Percentiles rank a stretch among this genome's conserved stretches.
Evolutionary conservation across 345 rosid species (phyloP).

Genomic region (Populus ilicifolia): DNA sequence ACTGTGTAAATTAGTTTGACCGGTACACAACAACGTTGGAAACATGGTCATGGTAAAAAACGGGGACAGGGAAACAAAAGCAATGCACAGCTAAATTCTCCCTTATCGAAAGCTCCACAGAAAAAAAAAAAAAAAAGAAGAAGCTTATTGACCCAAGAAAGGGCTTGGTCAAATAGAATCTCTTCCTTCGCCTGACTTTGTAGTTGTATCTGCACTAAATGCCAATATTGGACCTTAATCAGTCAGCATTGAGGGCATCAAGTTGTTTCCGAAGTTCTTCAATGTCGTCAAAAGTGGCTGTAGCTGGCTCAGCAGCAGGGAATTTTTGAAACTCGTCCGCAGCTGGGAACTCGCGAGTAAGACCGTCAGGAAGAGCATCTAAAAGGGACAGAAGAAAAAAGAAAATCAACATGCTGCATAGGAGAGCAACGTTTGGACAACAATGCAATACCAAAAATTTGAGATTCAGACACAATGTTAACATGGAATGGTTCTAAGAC

Average conservation of each 20-base stretch:
- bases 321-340: constrained; percentile 56
- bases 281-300: constrained; percentile 56
- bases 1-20: no score
- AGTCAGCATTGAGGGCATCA: constrained; percentile 70
- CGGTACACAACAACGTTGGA: neutral
- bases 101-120: neutral
- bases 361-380: constrained; percentile 87
- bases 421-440: neutral
- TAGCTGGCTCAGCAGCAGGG: constrained; percentile 37
- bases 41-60: neutral
- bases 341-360: constrained; percentile 72
- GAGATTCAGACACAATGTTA: neutral
- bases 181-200: neutral
- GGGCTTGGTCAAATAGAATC: neutral
- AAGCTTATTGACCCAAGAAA: neutral
- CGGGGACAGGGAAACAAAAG: neutral
- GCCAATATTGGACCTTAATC: constrained; percentile 12
- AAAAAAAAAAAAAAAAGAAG: no score
- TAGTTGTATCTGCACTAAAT: neutral
- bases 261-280: constrained; percentile 81
- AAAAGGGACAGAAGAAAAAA: neutral
- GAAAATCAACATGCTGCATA: neutral
- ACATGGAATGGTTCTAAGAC: neutral
- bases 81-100: neutral
- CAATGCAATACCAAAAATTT: neutral